phyloP scores from a whole-genome alignment of 208 protist species.

The Leptomonas pyrrhocoris region DNA sequence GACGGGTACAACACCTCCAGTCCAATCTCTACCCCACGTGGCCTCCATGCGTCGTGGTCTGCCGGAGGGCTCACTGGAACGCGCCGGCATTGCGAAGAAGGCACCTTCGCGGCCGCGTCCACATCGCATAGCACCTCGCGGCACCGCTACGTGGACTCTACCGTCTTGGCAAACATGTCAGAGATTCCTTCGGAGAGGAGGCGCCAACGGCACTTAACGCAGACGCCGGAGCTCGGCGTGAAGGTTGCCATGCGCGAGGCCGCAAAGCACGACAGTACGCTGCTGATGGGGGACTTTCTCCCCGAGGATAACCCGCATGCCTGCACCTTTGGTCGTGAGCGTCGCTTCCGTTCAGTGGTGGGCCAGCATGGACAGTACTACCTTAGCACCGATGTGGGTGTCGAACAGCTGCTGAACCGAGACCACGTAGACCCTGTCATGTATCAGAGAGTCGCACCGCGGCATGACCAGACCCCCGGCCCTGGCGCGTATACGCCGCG shows the following conservation, averaged over 20 bases:
- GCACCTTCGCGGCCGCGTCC: background rate
- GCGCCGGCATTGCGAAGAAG: slow-evolving; percentile 3
- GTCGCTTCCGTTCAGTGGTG: slow-evolving; percentile 63
- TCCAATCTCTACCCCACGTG: too few species aligned
- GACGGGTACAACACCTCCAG: background rate
- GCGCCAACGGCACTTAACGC: slow-evolving; percentile 33
- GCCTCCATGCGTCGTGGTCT: slow-evolving; percentile 1
- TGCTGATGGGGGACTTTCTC: slow-evolving; percentile 65
- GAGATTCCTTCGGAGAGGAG: slow-evolving; percentile 41
- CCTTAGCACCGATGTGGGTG: slow-evolving; percentile 50
- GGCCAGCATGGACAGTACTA: slow-evolving; percentile 57
- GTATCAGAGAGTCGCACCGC: background rate
- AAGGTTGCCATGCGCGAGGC: slow-evolving; percentile 56
- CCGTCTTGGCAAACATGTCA: slow-evolving; percentile 2
- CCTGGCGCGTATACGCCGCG: slow-evolving; percentile 82
- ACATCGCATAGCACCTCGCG: background rate
- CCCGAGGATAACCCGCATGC: slow-evolving; percentile 51
- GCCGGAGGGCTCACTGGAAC: slow-evolving; percentile 7
- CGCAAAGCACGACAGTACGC: slow-evolving; percentile 54
- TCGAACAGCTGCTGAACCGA: slow-evolving; percentile 41
- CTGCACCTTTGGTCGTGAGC: slow-evolving; percentile 72
- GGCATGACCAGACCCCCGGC: slow-evolving; percentile 47
- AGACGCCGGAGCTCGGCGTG: slow-evolving; percentile 50
- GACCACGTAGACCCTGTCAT: background rate
- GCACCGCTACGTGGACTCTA: slow-evolving; percentile 11